Base-by-base conservation (phyloP, 352 stramenopile genomes). In the Aphanomyces stellatus region DNA sequence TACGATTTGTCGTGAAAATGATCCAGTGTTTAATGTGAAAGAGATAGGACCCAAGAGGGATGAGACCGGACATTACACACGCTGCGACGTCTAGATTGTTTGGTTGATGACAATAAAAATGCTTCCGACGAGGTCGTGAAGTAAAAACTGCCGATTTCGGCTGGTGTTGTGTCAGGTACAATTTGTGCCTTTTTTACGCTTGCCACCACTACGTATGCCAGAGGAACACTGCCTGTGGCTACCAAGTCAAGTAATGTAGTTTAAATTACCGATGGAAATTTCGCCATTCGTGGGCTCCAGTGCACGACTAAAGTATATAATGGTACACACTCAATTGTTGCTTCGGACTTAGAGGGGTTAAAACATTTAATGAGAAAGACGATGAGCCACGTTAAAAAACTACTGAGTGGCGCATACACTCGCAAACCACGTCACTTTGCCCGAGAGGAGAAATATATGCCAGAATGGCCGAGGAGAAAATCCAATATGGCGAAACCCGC, bases 351-450 rank as follows among this genome's bases (percentile, higher is more conserved):
- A 24, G 24, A 60, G 8, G 51, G 51, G 2, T 10, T 25, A 10
- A 13, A 15, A 2, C 10, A 19, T 27, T 65, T 35, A 8, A 55
- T 51, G 25, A 51, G 24, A 24, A 65, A 4, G 4, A 41, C 19
- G 4, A 35, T 33, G 22, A 46, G 19, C 57, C 57, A 65, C 13
- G 35, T 35, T 8, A 65, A 4, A 30, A 31, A 8, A 10, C 11
- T n/a, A 41, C 57, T 65, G 11, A 53, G 22, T 3, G 34, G 37
- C 10, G 35, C n/a, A 3, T 13, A 30, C 34, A 55, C 7, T 15
- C 31, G 60, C 43, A 8, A 56, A 3, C 60, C 60, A 67, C 25
- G 46, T 55, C 2, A 13, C 41, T 42, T 67, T 41, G 11, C 60
- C 33, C 13, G 41, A n/a, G 11, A 67, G 24, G 40, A 67, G 19